Evolutionary conservation across 257 asterid species (phyloP).

Genomic region (Nemophila menziesii): DNA sequence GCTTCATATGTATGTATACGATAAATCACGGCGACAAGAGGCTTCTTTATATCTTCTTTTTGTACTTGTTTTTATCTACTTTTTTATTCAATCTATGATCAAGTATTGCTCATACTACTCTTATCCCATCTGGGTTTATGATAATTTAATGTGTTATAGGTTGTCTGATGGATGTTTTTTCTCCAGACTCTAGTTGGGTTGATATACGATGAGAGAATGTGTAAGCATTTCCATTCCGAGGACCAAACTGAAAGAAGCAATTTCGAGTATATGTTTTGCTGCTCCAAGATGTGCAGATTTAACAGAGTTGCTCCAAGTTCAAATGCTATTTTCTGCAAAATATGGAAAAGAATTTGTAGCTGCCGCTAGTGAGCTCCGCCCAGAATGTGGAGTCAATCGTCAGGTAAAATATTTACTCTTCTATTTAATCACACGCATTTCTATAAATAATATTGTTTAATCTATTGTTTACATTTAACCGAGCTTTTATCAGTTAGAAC

Average conservation of each 20-base stretch:
- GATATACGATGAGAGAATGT: constrained; percentile 75
- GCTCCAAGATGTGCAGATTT: constrained; percentile 99
- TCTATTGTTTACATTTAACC: constrained; percentile 35
- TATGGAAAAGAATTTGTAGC: constrained; percentile 79
- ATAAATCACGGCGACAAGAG: too few species aligned
- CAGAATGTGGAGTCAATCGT: constrained; percentile 95
- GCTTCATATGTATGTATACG: too few species aligned
- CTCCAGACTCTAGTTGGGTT: constrained; percentile 53
- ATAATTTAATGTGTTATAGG: too few species aligned
- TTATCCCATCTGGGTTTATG: too few species aligned
- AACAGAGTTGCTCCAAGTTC: constrained; percentile 69
- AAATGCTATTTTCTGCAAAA: constrained; percentile 64
- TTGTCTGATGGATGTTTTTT: too few species aligned
- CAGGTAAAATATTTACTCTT: constrained; percentile 72
- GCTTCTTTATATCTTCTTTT: too few species aligned
- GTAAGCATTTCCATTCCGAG: constrained; percentile 45
- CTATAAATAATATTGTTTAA: background rate
- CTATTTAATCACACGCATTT: too few species aligned
- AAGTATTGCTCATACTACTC: too few species aligned
- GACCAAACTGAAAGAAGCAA: constrained; percentile 98
- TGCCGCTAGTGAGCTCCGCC: constrained; percentile 91
- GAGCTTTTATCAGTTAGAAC: constrained; percentile 85
- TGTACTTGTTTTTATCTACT: too few species aligned
- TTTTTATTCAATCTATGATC: too few species aligned
- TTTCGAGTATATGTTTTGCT: constrained; percentile 94